Evolutionary conservation across 805 yeast genomes (phyloP), one percentile per base, ranked within the genome.

Genomic region (Kazachstania psychrophila): DNA sequence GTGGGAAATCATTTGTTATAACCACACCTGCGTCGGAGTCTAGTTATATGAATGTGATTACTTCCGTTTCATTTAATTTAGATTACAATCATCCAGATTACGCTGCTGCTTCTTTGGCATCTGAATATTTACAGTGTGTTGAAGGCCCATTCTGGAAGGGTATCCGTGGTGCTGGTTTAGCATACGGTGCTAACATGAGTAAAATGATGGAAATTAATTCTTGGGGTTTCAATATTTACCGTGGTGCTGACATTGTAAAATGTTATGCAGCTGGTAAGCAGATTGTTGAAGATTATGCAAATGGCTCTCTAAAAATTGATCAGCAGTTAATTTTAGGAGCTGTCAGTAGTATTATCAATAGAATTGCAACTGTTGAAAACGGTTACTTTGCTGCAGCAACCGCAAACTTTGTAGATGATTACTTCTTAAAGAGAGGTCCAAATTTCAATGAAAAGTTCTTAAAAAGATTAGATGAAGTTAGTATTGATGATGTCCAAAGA

Each of bases 91-190:
- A 75, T 33, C 63, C 66, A 15, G 95, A 88, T 47, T 65, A 77
- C 22, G 77, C 81, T 35, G 79, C 78, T 18, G 67, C 89, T 28
- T 70, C 79, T 0, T 68, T 88, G 19, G 84, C 87, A 6, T 70
- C 80, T 6, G 87, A 82, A 38, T 81, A 77, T 49, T 65, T 92
- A 38, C 82, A 79, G 45, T 81, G 86, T 25, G 86, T 85, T 14
- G 98, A 92, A 58, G 98, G 98, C 3, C 98, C 97, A 24, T 79
- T 89, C 44, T 89, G 97, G 96, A 73, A 85, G 50, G 95, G 94
- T 38, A 83, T 92, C 23, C 74, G 98, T 61, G 98, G 98, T 28
- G 72, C 87, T 1, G 98, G 98, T 2, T 65, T 84, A 29, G 96
- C 96, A 0, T 92, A 92, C 57, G 96, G 96, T 26, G 92, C 89